Conservation (phyloP, 2,329 filamentous ascomycete genomes). For the Bimuria novae-zelandiae region DNA sequence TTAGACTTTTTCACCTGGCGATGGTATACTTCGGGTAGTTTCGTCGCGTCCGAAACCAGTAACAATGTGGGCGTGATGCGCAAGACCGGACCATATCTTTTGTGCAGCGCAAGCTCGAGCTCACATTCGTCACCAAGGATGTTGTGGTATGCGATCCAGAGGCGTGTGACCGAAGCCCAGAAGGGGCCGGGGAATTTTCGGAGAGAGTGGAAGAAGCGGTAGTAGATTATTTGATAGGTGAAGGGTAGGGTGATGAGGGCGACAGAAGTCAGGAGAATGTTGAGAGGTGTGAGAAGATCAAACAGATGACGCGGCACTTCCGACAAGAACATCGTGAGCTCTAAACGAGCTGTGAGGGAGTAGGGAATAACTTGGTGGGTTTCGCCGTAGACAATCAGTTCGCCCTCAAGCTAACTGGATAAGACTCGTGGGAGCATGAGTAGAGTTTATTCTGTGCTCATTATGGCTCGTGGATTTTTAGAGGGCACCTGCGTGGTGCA, state of each 20-base stretch:
- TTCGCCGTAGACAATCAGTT: too few relatives aligned
- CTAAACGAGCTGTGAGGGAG: too few relatives aligned
- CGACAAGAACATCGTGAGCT: background rate
- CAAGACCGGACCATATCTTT: constrained; percentile 51
- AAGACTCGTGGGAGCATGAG: too few relatives aligned
- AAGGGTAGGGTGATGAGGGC: background rate
- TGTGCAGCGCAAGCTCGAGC: constrained; percentile 49
- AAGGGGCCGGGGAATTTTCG: constrained; percentile 60
- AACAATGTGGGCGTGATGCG: constrained; percentile 52
- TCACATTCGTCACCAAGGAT: constrained; percentile 53
- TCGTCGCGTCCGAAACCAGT: constrained; percentile 59
- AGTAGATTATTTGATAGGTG: constrained; percentile 34
- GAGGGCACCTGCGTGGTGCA: too few relatives aligned
- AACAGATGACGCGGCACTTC: background rate
- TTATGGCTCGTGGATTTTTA: too few relatives aligned
- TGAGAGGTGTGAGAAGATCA: background rate
- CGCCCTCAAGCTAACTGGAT: too few relatives aligned
- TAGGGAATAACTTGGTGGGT: too few relatives aligned
- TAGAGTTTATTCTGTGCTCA: too few relatives aligned
- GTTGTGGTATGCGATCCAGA: constrained; percentile 61
- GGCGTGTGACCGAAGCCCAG: constrained; percentile 56
- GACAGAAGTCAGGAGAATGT: background rate
- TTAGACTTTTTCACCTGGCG: constrained; percentile 61
- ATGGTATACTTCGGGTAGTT: constrained; percentile 61
- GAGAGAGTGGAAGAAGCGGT: constrained; percentile 58